Base-by-base conservation (phyloP, 805 yeast species). In the Isabelozyma gotoi region DNA sequence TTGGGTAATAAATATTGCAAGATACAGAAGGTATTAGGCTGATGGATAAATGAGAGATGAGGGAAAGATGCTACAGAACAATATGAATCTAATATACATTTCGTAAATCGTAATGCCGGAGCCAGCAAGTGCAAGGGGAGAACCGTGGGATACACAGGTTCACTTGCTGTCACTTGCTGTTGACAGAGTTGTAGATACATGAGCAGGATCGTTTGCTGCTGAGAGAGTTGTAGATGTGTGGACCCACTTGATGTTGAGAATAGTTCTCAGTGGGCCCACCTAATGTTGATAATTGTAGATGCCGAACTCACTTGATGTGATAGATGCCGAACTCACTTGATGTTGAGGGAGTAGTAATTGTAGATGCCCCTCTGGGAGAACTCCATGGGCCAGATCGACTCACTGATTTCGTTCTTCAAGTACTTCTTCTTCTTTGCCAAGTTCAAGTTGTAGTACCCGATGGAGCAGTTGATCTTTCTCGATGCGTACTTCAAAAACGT, bases 281-380 rank as follows among this genome's bases (percentile, higher is more conserved):
- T n/a, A n/a, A n/a, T n/a, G n/a, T n/a, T n/a, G n/a, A n/a, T n/a
- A n/a, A n/a, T 10, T 19, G 21, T 37, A 21, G 10, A 21, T 18
- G 18, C 21, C 14, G 19, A 10, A 15, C 10, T 17, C 8, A 8
- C 10, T 33, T 17, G 27, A 10, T 17, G 14, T 14, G 4, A n/a
- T n/a, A n/a, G n/a, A n/a, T n/a, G n/a, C n/a, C n/a, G n/a, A n/a
- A n/a, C 31, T 44, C 36, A 64, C 57, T 61, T 75, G 43, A 76
- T 73, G 51, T 78, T 79, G 46, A 80, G 60, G 7, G 83, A 74
- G 55, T 80, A 80, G 59, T 80, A 80, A 48, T 76, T 77, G 57
- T 80, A 80, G 10, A 80, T 75, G 0, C 85, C 85, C 36, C 84
- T 52, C 51, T 72, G 75, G 45, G 70, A 59, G 46, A 76, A 75